Base-by-base conservation (phyloP, 352 stramenopile genomes). In the Globisporangium yorkense region DNA sequence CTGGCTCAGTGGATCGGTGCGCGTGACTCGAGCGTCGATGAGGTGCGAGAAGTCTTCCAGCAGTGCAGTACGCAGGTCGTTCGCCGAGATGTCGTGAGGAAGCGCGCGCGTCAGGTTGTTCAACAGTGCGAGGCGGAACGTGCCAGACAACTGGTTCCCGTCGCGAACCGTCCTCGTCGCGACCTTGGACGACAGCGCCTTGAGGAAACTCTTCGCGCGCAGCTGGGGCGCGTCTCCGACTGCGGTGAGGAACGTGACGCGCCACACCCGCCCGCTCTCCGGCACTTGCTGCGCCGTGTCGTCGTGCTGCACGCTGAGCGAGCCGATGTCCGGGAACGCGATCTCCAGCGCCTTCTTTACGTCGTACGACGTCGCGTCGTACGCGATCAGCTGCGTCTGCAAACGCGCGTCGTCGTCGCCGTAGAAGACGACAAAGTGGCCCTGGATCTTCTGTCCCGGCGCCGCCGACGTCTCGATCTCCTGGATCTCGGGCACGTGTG, bases 401-500 rank as follows among this genome's bases (percentile, higher is more conserved):
- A 70, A 13, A 15, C 50, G 35, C 2, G 41, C 33, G 5, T 37
- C 35, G 24, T 63, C 65, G 13, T 53, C 47, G 4, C 67, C 46
- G 31, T 79, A 82, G 18, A 61, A 69, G 1, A 91, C 54, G 7
- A 77, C 58, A 41, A 92, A 97, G 27, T 82, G 69, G 18, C 95
- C 94, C 47, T 87, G 75, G 1, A 98, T 49, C 33, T 89, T 97
- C 63, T 98, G 88, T 13, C 95, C 91, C 16, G 58, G 35, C 13
- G 76, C 75, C 33, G 71, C 80, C 15, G 61, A 84, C 3, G 84
- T 97, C 57, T 87, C 84, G 18, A 98, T 85, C 57, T 93, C 77
- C 72, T 98, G 91, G 37, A 98, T 82, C 61, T 98, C 94, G 8
- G 83, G 73, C 18, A 97, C 66, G 40, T 96, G 72, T 13, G 77